Evolutionary conservation across 108 stramenopile genomes (phyloP).

Genomic region (Nitzschia sp.): DNA sequence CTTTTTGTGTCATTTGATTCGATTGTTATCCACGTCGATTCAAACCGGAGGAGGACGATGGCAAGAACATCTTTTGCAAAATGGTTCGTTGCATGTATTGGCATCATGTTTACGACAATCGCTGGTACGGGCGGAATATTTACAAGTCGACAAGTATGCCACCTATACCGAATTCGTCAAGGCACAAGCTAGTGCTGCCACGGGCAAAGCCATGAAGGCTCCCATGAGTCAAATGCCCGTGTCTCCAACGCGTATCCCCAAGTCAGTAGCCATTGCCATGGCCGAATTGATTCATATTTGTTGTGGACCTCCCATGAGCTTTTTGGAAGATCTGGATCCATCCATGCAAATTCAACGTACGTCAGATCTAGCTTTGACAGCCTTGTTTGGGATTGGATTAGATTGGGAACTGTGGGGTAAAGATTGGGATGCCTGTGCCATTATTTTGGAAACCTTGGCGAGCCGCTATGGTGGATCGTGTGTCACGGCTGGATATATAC

Average conservation of each 20-base stretch:
- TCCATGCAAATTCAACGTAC: constrained; percentile 62
- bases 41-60: constrained; percentile 63
- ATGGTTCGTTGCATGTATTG: constrained; percentile 69
- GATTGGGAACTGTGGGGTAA: constrained; percentile 82
- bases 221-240: constrained; percentile 28
- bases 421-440: constrained; percentile 45
- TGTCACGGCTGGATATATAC: constrained; percentile 48
- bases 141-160: constrained; percentile 22
- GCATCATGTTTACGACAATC: constrained; percentile 58
- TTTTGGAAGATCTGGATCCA: constrained; percentile 39
- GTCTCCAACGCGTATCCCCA: constrained; percentile 50
- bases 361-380: constrained; percentile 73
- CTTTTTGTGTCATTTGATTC: constrained; percentile 56
- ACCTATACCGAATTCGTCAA: constrained; percentile 37
- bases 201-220: constrained; percentile 18
- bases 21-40: constrained; percentile 53
- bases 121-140: constrained; percentile 59
- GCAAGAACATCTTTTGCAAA: constrained; percentile 80
- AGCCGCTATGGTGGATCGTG: constrained; percentile 53
- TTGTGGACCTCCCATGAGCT: constrained; percentile 49
- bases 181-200: constrained; percentile 33
- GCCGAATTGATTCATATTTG: constrained; percentile 60
- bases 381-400: constrained; percentile 77
- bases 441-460: constrained; percentile 57
- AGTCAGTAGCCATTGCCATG: constrained; percentile 45